These are phyloP conservation scores for Russula dissimulans DNA, from an alignment of 768 basidiomycete genomes.

Conservation along the genomic window DNA sequence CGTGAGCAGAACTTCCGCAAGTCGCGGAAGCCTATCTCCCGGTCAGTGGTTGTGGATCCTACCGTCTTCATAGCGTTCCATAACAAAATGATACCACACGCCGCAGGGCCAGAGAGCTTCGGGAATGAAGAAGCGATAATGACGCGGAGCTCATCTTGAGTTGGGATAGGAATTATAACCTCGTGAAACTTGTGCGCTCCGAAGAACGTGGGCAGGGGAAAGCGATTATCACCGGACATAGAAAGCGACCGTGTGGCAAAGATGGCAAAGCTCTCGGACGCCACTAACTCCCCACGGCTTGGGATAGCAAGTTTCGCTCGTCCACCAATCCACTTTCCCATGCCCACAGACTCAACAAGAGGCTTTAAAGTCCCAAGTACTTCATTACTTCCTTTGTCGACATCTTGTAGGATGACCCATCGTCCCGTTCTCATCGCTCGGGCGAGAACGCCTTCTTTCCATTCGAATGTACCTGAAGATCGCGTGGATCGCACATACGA, in stretches of 20 bases:
- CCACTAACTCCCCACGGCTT: conserved; percentile 62
- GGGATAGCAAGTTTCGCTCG: conserved; percentile 64
- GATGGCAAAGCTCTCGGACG: conserved; percentile 70
- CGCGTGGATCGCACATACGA: conserved; percentile 85
- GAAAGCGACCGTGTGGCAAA: conserved; percentile 79
- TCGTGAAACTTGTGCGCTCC: conserved; percentile 81
- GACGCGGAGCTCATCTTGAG: conserved; percentile 51
- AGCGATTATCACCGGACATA: conserved; percentile 37
- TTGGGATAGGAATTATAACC: conserved; percentile 52
- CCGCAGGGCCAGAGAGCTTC: conserved; percentile 41
- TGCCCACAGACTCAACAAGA: conserved; percentile 62
- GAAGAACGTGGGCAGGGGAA: conserved; percentile 62
- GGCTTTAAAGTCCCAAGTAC: conserved; percentile 83
- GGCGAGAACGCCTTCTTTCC: conserved; percentile 90
- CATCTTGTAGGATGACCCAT: conserved; percentile 90
- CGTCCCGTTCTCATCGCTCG: conserved; percentile 83
- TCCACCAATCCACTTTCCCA: conserved; percentile 68
- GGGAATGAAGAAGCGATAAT: conserved; percentile 67
- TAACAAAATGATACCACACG: conserved; percentile 46
- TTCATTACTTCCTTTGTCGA: conserved; percentile 85
- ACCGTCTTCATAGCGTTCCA: conserved; percentile 57
- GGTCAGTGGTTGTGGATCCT: conserved; percentile 41
- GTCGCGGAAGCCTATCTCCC: conserved; percentile 68
- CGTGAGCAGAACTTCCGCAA: conserved; percentile 78
- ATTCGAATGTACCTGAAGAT: conserved; percentile 83